phyloP scores from a whole-genome alignment of 805 yeast genomes.

The Blastobotrys chiropterorum region DNA sequence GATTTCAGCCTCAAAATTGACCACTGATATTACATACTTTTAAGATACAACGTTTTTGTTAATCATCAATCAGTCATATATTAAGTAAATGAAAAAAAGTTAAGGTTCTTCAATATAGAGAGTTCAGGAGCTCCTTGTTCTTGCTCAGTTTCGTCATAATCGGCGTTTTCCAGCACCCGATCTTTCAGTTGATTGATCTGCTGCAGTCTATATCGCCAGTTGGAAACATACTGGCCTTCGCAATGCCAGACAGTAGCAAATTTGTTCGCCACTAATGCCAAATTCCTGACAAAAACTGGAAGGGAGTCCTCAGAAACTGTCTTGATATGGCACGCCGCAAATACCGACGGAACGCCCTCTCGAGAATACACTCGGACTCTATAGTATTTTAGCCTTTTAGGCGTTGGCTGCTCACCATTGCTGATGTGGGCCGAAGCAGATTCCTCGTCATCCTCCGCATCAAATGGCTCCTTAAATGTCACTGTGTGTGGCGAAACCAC shows the following conservation, averaged over 20 bases:
- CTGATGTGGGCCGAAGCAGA: conserved; percentile 2
- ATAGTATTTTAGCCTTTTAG: conserved; percentile 29
- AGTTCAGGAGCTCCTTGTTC: background rate
- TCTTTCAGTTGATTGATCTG: conserved; percentile 42
- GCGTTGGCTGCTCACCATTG: conserved; percentile 1
- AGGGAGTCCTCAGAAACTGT: conserved; percentile 55
- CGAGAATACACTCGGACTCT: conserved; percentile 60
- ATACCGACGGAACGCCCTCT: conserved; percentile 67
- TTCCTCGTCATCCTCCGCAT: conserved; percentile 7
- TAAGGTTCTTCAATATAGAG: background rate
- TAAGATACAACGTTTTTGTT: background rate
- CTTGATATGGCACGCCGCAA: conserved; percentile 72
- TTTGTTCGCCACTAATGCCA: conserved; percentile 58
- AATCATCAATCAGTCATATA: background rate
- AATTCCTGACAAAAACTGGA: conserved; percentile 58
- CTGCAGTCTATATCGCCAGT: conserved; percentile 62
- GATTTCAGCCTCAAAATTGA: conserved; percentile 80
- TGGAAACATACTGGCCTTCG: conserved; percentile 48
- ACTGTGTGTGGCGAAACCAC: conserved; percentile 62
- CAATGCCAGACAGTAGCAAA: conserved; percentile 74
- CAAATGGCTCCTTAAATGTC: conserved; percentile 12
- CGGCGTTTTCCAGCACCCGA: conserved; percentile 6
- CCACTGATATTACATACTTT: conserved; percentile 22
- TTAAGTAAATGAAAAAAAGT: background rate
- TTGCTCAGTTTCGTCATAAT: background rate